Evolutionary conservation across 192 early-diverging fungal species (phyloP), one percentile per base, ranked within the genome.

Genomic region (Rhizophagus clarus): DNA sequence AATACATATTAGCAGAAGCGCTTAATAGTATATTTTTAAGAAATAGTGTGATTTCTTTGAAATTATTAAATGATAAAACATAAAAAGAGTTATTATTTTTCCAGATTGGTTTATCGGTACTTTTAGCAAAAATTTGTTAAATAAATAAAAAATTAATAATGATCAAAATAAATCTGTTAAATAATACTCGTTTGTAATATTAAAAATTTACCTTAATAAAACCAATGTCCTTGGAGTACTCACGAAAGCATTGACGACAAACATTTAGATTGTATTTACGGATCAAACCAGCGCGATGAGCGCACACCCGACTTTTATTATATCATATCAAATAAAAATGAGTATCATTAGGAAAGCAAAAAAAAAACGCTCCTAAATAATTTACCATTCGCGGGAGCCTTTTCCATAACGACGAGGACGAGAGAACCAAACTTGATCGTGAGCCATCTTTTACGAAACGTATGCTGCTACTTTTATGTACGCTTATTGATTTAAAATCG

Each of bases 191-290:
- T 1, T 5, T 5, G 6, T 7, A 40, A 40, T 40, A 40, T 40
- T 51, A 51, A 56, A 22, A 22, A 56, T 56, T 17, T 90, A 98
- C 95, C 95, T 99, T 99, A 87, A 92, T 88, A 93, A 99, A 99
- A 82, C 98, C 98, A 90, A 99, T 99, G 87, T 97, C 97, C 81
- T 88, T 91, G 87, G 96, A 88, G 88, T 99, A 94, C 89, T 99
- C 96, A 89, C 98, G 96, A 96, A 99, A 99, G 93, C 97, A 98
- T 89, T 99, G 98, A 93, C 98, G 95, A 93, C 98, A 99, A 83
- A 99, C 90, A 93, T 98, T 94, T 76, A 99, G 90, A 79, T 92
- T 91, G 91, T 99, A 99, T 93, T 99, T 99, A 93, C 98, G 96
- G 89, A 99, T 98, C 86, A 99, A 94, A 94, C 98, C 98, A 82